Percentiles rank a stretch among this genome's conserved stretches.
These are phyloP conservation scores for Achaetomiella virescens DNA, from an alignment of 495 filamentous ascomycete genomes.

Conservation along the genomic window DNA sequence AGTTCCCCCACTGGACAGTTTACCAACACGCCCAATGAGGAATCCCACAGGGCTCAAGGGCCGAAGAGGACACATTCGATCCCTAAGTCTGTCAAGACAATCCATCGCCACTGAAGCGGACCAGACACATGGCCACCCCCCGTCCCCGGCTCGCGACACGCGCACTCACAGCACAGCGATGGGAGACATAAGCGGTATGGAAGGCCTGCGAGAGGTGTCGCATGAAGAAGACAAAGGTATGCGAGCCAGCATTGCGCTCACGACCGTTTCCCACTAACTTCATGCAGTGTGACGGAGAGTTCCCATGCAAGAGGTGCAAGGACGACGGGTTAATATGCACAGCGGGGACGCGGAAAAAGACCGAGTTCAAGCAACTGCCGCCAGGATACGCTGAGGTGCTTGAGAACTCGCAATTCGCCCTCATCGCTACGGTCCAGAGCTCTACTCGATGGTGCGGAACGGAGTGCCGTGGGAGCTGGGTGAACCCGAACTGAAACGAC, in stretches of 20 bases:
- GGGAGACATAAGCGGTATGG: slow-evolving; percentile 59
- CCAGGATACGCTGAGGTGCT: slow-evolving; percentile 54
- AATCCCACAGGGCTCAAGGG: slow-evolving; percentile 28
- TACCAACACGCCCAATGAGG: slow-evolving; percentile 43
- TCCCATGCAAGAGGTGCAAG: slow-evolving; percentile 62
- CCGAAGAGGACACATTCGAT: slow-evolving; percentile 19
- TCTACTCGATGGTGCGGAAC: slow-evolving; percentile 52
- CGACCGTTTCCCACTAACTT: not conserved
- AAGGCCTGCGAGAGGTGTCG: slow-evolving; percentile 66
- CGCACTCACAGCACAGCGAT: slow-evolving; percentile 32
- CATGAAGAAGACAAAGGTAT: slow-evolving; percentile 67
- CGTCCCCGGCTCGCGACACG: slow-evolving; percentile 24
- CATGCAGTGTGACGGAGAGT: slow-evolving; percentile 57
- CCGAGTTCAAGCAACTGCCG: slow-evolving; percentile 53
- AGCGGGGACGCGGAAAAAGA: slow-evolving; percentile 53
- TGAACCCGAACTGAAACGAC: slow-evolving; percentile 52
- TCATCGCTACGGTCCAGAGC: slow-evolving; percentile 51
- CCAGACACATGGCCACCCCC: slow-evolving; percentile 26
- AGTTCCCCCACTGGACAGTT: slow-evolving; percentile 40
- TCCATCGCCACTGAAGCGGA: slow-evolving; percentile 25
- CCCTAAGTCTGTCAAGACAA: slow-evolving; percentile 28
- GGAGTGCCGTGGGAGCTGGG: slow-evolving; percentile 49
- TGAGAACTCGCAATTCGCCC: slow-evolving; percentile 52
- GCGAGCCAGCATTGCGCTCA: not conserved
- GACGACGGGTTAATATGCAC: slow-evolving; percentile 54